Conservation (phyloP, 75 land plant species). For the Larix kaempferi region DNA sequence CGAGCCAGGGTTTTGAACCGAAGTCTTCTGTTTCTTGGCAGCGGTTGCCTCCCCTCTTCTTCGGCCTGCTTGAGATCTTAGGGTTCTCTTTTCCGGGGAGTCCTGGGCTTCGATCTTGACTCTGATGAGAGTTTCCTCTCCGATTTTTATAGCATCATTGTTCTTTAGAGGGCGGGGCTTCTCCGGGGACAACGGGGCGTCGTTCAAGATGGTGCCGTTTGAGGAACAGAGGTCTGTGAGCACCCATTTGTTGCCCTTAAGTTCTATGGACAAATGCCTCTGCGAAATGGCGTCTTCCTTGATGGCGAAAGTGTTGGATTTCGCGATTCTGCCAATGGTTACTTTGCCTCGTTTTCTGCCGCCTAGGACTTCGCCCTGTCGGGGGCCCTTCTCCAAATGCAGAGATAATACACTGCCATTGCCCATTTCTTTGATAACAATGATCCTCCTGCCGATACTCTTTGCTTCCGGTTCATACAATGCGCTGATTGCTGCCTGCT, state of each 20-base stretch:
- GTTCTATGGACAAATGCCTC: conserved; percentile 35
- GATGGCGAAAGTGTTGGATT: conserved; percentile 38
- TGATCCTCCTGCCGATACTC: no score
- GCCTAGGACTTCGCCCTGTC: conserved; percentile 35
- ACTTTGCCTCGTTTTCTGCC: conserved; percentile 13
- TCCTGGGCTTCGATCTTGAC: neutral
- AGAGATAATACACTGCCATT: conserved; percentile 11
- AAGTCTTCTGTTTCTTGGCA: neutral
- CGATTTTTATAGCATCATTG: conserved; percentile 38
- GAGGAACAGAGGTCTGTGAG: conserved; percentile 36
- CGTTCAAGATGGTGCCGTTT: conserved; percentile 48
- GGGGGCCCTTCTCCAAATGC: conserved; percentile 46
- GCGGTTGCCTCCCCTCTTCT: neutral
- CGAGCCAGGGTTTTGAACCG: no score
- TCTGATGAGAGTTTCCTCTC: conserved; percentile 24
- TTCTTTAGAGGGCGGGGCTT: conserved; percentile 4
- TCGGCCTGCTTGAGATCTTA: neutral
- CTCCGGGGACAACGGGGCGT: neutral
- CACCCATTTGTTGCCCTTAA: conserved; percentile 22
- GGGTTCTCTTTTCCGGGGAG: no score
- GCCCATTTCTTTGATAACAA: neutral
- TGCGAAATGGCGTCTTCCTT: conserved; percentile 42
- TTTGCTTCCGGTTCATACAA: no score
- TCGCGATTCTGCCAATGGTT: conserved; percentile 48
- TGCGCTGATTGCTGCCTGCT: no score